Base-by-base conservation (phyloP, 2,329 filamentous ascomycete genomes). In the Colletotrichum costaricense region DNA sequence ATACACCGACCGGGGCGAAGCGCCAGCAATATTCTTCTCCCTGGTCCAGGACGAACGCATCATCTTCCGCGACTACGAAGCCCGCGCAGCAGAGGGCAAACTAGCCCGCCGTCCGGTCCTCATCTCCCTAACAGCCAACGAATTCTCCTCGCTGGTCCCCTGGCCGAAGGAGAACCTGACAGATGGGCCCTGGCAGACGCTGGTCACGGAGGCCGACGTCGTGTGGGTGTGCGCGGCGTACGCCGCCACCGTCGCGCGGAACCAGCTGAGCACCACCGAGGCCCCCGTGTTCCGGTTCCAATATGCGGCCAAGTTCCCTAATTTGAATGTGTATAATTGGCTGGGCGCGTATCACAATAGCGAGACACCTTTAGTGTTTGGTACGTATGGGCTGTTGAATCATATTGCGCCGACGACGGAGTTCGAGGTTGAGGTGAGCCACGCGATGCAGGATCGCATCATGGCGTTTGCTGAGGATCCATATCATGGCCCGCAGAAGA, bases 301-400 rank as follows among this genome's bases (percentile, higher is more conserved):
- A 58, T 84, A 84, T 73, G 79, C 79, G 3, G 84, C 83, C 62
- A 82, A 83, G 66, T 86, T 84, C 75, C 77, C 82, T 24, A 86
- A 86, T 71, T 80, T 85, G 63, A 79, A 80, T 16, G 81, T 81
- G 0, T 77, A 77, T 30, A 71, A 77, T 2, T 86, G 84, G 83
- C 78, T 86, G 57, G 84, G 84, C 6, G 84, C 84, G 1, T 86
- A 83, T 64, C 85, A 86, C 71, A 79, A 78, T 54, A 77, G 78
- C 7, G 83, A 86, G 62, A 76, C 83, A 26, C 80, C 82, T 14
- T 72, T 85, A 75, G 73, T 82, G 30, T 83, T 85, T 75, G 84
- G 82, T 2, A 84, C 84, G 1, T 82, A 84, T 67, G 63, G 67
- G 3, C 70, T 78, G 19, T 64, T 78, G 57, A 76, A 77, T 33